phyloP scores from a whole-genome alignment of 345 rosid genomes.

The thale cress (Arabidopsis thaliana) region DNA sequence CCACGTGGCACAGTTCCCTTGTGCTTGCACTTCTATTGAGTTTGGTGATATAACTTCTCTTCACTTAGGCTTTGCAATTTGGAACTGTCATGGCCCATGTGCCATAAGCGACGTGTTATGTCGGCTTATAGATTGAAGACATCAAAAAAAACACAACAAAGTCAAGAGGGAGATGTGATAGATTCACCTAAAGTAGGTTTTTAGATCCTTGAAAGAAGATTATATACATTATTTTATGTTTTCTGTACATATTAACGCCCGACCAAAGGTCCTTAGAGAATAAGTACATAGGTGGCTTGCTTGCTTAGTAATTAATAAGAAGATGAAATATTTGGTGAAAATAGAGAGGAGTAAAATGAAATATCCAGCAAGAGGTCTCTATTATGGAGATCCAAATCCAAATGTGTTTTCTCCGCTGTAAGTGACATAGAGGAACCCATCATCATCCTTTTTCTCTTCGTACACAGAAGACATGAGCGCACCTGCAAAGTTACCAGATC shows the following conservation, averaged over 20 bases:
- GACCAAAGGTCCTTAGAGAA: constrained; percentile 31
- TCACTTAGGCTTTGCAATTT: background rate
- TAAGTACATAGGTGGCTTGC: constrained; percentile 16
- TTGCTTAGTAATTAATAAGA: constrained; percentile 26
- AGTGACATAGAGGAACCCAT: constrained; percentile 84
- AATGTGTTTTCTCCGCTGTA: constrained; percentile 93
- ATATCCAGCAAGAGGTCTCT: constrained; percentile 26
- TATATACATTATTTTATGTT: constrained; percentile 39
- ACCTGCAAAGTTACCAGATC: constrained; percentile 50
- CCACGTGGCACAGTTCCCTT: constrained; percentile 37
- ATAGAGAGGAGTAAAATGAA: background rate
- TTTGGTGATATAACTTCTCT: background rate
- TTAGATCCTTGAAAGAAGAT: constrained; percentile 1
- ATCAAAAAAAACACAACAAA: constrained; percentile 9
- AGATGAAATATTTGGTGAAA: constrained; percentile 23
- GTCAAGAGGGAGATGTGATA: background rate
- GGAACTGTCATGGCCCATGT: background rate
- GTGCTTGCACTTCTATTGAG: background rate
- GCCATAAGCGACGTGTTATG: constrained; percentile 20
- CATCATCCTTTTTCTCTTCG: constrained; percentile 85
- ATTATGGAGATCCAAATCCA: constrained; percentile 51
- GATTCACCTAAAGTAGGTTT: constrained; percentile 19
- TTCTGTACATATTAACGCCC: constrained; percentile 36
- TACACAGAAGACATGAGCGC: constrained; percentile 80
- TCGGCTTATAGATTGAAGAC: constrained; percentile 18